Percentiles rank a stretch among this genome's conserved stretches.
phyloP scores from a whole-genome alignment of 2,329 filamentous ascomycete species.

The Hypomyces rosellus region DNA sequence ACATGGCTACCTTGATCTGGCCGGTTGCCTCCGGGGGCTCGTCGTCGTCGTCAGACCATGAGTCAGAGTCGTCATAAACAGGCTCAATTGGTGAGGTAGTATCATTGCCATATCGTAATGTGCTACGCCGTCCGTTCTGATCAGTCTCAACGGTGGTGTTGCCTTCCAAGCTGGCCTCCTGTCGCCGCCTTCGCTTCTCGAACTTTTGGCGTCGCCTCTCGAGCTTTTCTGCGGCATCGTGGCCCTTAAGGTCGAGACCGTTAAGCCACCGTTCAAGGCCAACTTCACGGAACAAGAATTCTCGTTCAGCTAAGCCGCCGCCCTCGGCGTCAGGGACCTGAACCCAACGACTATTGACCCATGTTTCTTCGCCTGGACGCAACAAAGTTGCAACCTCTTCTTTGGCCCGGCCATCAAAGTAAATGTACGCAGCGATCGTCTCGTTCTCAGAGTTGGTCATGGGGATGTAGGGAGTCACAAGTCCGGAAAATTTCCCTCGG shows the following conservation, averaged over 20 bases:
- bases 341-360: conserved; percentile 98
- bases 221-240: conserved; percentile 81
- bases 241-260: conserved; percentile 87
- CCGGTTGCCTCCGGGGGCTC: conserved; percentile 90
- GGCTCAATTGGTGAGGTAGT: conserved; percentile 68
- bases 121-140: conserved; percentile 42
- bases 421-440: conserved; percentile 97
- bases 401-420: conserved; percentile 92
- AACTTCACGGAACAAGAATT: conserved; percentile 95
- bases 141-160: conserved; percentile 28
- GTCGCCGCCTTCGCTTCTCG: conserved; percentile 59
- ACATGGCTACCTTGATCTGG: conserved; percentile 97
- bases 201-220: conserved; percentile 83
- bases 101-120: conserved; percentile 76
- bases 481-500: conserved; percentile 41
- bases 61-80: conserved; percentile 62
- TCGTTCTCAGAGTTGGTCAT: conserved; percentile 91
- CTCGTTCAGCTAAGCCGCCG: conserved; percentile 88
- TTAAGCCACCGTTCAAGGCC: conserved; percentile 95
- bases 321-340: conserved; percentile 87
- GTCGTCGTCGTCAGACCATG: conserved; percentile 73
- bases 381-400: conserved; percentile 95
- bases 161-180: conserved; percentile 43
- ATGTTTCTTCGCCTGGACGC: conserved; percentile 90
- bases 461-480: conserved; percentile 81